Base-by-base conservation (phyloP, 2,329 filamentous ascomycete species). In the Aspergillus alliaceus region DNA sequence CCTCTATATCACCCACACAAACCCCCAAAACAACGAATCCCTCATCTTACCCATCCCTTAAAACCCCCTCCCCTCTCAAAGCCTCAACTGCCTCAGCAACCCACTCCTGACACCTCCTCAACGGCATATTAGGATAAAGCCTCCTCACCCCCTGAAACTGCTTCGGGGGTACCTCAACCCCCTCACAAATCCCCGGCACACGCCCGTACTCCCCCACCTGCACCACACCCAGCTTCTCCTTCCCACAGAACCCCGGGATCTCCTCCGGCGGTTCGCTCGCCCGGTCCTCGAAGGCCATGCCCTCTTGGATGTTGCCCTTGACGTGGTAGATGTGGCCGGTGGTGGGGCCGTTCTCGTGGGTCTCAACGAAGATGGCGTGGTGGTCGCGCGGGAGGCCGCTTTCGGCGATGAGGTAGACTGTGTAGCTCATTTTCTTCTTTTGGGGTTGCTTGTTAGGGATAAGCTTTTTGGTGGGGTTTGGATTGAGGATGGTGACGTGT, bases 61-160 rank as follows among this genome's bases (percentile, higher is more conserved):
- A n/a, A n/a, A n/a, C n/a, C n/a, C n/a, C n/a, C n/a, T n/a, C n/a
- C n/a, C n/a, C n/a, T n/a, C 5, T 24, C 51, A 66, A 29, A 5
- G 42, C 57, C n/a, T 53, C 29, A 32, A 64, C 49, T 15, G 66
- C 65, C 31, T 71, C 69, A 1, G 50, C 56, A 4, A 65, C 66
- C 70, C 69, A 72, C 57, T 73, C 69, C 55, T 72, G 68, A 50
- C 69, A 73, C 24, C 66, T 61, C 48, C 67, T 59, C 40, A 70
- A 42, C 2, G 59, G 59, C 48, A 63, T 53, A 31, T 54, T 44
- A 8, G 67, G 69, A 59, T 63, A 68, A n/a, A 73, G 54, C 47
- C 64, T 52, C 20, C 53, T 64, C 3, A 63, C 25, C 22, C 68
- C 66, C 2, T 71, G 48, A 40, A 71, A 73, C 51, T 72, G 69